Evolutionary conservation across 2,329 filamentous ascomycete genomes (phyloP).

Genomic region (Botrytis elliptica): DNA sequence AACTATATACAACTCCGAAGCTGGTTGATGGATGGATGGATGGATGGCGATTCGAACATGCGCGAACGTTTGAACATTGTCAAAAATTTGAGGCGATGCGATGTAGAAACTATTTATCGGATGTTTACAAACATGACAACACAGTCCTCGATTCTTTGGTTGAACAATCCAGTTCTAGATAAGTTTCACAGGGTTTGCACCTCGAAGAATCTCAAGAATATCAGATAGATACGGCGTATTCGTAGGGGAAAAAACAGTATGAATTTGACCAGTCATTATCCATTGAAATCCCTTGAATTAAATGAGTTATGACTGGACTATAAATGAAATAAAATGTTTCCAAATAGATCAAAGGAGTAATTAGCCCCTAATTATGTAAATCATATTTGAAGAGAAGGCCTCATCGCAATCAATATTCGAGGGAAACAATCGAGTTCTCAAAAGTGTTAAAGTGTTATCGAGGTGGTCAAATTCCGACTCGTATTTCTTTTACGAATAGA

Average conservation of each 20-base stretch:
- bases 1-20: neutral
- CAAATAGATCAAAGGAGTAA: neutral
- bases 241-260: neutral
- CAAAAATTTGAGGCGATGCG: neutral
- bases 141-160: neutral
- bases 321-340: neutral
- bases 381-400: neutral
- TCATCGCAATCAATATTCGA: neutral
- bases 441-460: neutral
- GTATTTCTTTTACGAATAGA: neutral
- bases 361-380: neutral
- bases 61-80: neutral
- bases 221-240: neutral
- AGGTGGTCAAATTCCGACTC: neutral
- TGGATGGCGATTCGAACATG: neutral
- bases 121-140: neutral
- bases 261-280: neutral
- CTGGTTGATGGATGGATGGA: neutral
- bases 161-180: neutral
- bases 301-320: neutral
- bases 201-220: neutral
- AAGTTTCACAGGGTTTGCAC: neutral
- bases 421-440: neutral
- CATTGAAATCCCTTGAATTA: neutral
- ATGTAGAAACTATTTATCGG: neutral